A percentile compares a stretch with the other conserved stretches of the same genome.
Evolutionary conservation across 148 eudicot species (phyloP).

Genomic region (Arctostaphylos glauca): DNA sequence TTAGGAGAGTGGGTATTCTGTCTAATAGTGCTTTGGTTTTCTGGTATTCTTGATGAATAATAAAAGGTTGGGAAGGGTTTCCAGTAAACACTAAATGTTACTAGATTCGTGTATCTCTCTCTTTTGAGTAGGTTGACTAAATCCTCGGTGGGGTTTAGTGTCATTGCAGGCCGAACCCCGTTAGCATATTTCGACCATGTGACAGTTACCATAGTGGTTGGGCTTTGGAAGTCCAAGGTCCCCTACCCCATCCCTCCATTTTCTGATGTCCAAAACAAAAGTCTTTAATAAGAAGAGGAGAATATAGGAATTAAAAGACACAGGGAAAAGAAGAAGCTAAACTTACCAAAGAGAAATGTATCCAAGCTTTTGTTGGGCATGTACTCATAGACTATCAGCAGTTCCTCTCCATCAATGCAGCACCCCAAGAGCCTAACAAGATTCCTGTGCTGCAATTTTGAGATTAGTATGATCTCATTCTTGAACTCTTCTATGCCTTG

Average conservation of each 20-base stretch:
- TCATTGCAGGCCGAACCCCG: no score
- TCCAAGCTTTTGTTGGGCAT: conserved; percentile 50
- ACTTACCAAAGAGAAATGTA: conserved; percentile 32
- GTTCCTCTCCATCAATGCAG: conserved; percentile 39
- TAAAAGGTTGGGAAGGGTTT: no score
- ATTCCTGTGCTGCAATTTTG: conserved; percentile 49
- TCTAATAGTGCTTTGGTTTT: no score
- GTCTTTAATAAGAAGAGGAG: background rate
- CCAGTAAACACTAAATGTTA: no score
- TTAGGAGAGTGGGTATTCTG: no score
- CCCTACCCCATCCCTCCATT: background rate
- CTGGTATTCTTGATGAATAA: no score
- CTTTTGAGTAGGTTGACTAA: no score
- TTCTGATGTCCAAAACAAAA: background rate
- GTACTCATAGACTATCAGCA: conserved; percentile 40
- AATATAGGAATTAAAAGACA: background rate
- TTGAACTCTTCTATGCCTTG: conserved; percentile 44
- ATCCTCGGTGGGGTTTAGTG: no score
- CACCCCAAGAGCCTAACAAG: conserved; percentile 48
- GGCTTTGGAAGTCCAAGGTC: background rate
- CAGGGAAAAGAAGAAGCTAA: background rate
- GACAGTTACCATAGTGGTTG: background rate
- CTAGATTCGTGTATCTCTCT: no score
- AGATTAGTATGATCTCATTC: conserved; percentile 41
- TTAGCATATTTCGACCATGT: no score